A percentile compares a stretch with the other conserved stretches of the same genome.
Evolutionary conservation across 306 rosid species (phyloP).

Genomic region (Cucurbita pepo): DNA sequence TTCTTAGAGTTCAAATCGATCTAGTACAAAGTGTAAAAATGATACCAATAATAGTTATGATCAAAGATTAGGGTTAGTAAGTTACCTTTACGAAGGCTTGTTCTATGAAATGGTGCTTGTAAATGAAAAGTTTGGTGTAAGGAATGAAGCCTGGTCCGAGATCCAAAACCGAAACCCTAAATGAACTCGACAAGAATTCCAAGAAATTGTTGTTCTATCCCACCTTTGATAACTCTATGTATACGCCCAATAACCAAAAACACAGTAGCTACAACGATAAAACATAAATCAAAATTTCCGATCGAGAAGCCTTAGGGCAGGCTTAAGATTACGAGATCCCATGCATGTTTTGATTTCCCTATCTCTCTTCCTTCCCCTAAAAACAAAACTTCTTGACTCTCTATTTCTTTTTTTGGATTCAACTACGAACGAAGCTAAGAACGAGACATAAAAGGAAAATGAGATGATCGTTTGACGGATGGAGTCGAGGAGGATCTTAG

Average conservation of each 20-base stretch:
- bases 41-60: no score
- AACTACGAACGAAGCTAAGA: no score
- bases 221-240: neutral
- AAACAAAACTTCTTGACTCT: neutral
- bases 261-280: neutral
- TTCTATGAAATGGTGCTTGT: neutral
- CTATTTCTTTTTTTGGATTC: no score
- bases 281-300: neutral
- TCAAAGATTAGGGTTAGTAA: neutral
- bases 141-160: slow-evolving; percentile 95
- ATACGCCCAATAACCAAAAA: neutral
- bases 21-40: no score
- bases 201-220: neutral
- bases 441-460: neutral
- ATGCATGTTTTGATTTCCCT: neutral
- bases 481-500: slow-evolving; percentile 25
- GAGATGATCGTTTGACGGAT: neutral
- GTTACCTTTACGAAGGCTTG: neutral
- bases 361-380: neutral
- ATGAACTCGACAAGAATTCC: neutral
- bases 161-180: slow-evolving; percentile 14
- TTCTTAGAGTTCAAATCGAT: no score
- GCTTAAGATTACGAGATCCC: neutral
- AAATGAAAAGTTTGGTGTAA: slow-evolving; percentile 35
- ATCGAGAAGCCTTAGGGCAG: neutral